Evolutionary conservation across 257 asterid species (phyloP), one percentile per base, ranked within the genome.

Genomic region (Buddleja alternifolia): DNA sequence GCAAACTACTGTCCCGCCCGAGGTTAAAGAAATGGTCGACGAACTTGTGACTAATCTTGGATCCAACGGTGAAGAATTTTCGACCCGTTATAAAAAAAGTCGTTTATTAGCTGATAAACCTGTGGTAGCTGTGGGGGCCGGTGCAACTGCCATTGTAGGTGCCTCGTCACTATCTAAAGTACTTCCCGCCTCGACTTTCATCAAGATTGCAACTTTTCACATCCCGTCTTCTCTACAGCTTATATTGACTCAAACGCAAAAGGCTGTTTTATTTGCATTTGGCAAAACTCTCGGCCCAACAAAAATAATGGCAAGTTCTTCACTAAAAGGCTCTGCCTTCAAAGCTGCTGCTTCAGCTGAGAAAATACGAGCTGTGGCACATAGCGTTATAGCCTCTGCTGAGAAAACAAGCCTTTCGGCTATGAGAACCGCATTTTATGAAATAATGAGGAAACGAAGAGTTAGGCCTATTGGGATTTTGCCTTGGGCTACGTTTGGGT

Each of bases 401-500:
- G 97, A 90, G 75, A 93, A 85, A 67, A 90, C 96, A 10, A 93
- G 97, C 74, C 75, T 93, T 55, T 88, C 98, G 6, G 96, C 99
- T 3, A 87, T 83, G 88, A 84, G 97, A 70, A 68, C 94, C 2
- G 90, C 99, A 1, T 85, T 93, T 67, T 90, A 93, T 63, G 89
- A 93, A 65, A 90, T 93, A 72, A 93, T 93, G 97, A 86, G 98
- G 61, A 86, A 83, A 57, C 82, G 92, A 16, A 77, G 75, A 14
- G 90, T 70, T 14, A 69, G 79, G 19, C 87, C 88, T 1, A 54
- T 85, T 45, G 86, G 97, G 7, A 54, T 80, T 46, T 48, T 87
- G 37, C 98, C 98, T 0, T 90, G 87, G 95, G 88, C 85, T n/a
- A 87, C 98, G 19, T 93, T 93, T 42, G 97, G 96, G 41, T 78